A percentile compares a stretch with the other conserved stretches of the same genome.
These are phyloP conservation scores for Apocynum venetum DNA, from an alignment of 257 asterid species.

Conservation along the genomic window DNA sequence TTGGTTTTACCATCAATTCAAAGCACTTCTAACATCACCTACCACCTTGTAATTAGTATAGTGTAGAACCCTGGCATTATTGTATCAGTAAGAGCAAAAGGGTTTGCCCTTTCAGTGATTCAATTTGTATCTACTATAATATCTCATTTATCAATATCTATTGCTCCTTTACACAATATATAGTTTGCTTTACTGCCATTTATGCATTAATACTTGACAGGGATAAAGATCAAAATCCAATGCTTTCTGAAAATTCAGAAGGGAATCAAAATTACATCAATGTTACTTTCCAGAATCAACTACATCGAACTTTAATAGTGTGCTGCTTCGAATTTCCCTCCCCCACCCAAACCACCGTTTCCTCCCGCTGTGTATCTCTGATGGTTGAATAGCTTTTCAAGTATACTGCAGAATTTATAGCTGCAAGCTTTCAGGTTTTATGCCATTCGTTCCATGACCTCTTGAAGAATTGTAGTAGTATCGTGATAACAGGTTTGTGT, in stretches of 20 bases:
- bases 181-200: not conserved
- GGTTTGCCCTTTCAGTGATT: conserved; percentile 17
- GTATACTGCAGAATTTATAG: not conserved
- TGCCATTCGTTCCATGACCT: conserved; percentile 69
- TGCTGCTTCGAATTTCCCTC: too few species aligned
- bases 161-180: not conserved
- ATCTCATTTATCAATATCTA: conserved; percentile 2
- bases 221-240: not conserved
- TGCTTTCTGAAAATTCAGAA: not conserved
- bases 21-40: conserved; percentile 39
- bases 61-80: conserved; percentile 36
- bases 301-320: too few species aligned
- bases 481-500: conserved; percentile 46
- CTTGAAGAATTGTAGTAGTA: conserved; percentile 53
- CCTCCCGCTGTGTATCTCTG: not conserved
- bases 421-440: conserved; percentile 16
- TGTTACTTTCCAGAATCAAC: too few species aligned
- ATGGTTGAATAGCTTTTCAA: not conserved
- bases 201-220: too few species aligned
- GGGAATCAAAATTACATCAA: not conserved
- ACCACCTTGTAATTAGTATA: conserved; percentile 49
- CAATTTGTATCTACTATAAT: conserved; percentile 16
- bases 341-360: too few species aligned
- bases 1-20: conserved; percentile 26
- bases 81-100: conserved; percentile 30